Evolutionary conservation across 331 rosid species (phyloP).

Genomic region (Spiraea crenata): DNA sequence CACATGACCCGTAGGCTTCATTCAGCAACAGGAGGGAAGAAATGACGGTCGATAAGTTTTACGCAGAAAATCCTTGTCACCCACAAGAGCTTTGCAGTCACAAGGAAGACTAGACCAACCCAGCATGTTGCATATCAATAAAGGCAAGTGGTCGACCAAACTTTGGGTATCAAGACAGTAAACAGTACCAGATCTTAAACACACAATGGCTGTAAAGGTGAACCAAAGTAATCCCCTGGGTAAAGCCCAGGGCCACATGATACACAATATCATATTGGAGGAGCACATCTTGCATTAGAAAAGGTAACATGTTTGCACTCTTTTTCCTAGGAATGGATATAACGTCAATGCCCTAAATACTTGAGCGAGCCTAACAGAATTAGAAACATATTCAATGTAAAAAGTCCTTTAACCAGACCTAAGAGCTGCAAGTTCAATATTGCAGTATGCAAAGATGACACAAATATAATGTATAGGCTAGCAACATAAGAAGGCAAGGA

Average conservation of each 20-base stretch:
- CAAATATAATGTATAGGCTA: neutral
- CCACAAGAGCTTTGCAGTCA: neutral
- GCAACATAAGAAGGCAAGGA: neutral
- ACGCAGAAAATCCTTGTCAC: neutral
- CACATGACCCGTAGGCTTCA: neutral
- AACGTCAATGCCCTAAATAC: neutral
- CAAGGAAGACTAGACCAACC: constrained; percentile 1
- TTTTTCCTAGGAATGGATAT: neutral
- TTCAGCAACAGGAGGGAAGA: neutral
- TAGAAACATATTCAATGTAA: neutral
- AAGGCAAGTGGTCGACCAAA: neutral
- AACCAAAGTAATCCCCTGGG: neutral
- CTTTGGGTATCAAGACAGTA: neutral
- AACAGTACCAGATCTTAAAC: neutral
- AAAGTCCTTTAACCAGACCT: neutral
- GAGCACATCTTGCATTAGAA: neutral
- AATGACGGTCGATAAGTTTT: neutral
- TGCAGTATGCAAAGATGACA: neutral
- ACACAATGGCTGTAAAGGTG: neutral
- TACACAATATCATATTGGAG: neutral
- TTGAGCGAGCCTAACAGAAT: neutral
- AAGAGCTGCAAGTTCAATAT: neutral
- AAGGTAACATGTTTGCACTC: neutral
- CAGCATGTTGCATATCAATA: neutral
- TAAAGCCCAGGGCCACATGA: neutral